Base-by-base conservation (phyloP, 2,329 filamentous ascomycete species). In the Westerdykella aurantiaca region DNA sequence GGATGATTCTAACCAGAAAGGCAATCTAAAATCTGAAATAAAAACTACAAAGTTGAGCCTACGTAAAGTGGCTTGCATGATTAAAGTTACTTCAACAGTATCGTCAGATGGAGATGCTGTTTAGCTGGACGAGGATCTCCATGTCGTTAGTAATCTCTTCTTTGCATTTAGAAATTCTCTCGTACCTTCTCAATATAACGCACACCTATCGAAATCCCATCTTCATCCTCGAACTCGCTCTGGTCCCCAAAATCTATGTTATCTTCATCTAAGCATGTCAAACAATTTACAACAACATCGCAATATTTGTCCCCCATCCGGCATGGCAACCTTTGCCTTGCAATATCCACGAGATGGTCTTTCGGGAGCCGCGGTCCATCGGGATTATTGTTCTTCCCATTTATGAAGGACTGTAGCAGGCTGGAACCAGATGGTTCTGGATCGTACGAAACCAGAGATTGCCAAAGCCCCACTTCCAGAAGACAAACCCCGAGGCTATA, bases 401-500 rank as follows among this genome's bases (percentile, higher is more conserved):
- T n/a, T 25, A 37, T 16, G 34, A 31, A 37, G 23, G 43, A 44
- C 37, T 37, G 43, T 16, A 39, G 37, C 38, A 37, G 23, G 3
- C 39, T 23, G n/a, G 43, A 13, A 10, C 9, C 4, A 16, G 18
- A 39, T 6, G 10, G n/a, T 29, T 40, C 37, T 13, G 40, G 37
- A 13, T 48, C 42, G 37, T 55, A 64, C 3, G 33, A 33, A 1
- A 70, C 53, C 35, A 71, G 66, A 0, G 63, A 68, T 1, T 61
- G 43, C 73, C 74, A 77, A 0, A 79, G 47, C 0, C 74, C 75
- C 21, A 80, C 69, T 52, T 80, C 76, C 0, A 80, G 57, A 0
- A 80, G 63, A 40, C 72, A 75, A 0, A 79, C 73, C 0, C 77
- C 76, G 0, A 80, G 65, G 42, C 74, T 77, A 55, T 80, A 80